Evolutionary conservation across 2,329 filamentous ascomycete genomes (phyloP).

Genomic region (Beauveria brongniartii): DNA sequence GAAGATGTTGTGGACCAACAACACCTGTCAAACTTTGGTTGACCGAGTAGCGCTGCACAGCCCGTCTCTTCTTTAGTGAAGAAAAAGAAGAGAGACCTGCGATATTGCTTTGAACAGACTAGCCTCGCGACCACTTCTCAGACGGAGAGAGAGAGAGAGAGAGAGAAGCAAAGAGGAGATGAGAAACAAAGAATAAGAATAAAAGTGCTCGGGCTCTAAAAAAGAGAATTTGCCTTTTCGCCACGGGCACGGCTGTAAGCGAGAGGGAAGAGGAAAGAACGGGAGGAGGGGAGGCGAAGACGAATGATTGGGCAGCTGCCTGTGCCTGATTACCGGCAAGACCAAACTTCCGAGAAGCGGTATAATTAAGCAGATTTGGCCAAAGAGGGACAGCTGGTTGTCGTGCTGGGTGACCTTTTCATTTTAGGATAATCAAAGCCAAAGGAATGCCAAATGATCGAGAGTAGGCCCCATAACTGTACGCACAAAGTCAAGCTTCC

Average conservation of each 20-base stretch:
- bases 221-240: not conserved
- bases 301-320: not conserved
- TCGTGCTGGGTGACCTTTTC: not conserved
- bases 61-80: not conserved
- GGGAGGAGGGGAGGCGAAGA: not conserved
- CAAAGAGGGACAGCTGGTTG: not conserved
- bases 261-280: not conserved
- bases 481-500: not conserved
- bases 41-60: not conserved
- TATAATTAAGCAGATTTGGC: not conserved
- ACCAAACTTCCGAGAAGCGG: not conserved
- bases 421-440: not conserved
- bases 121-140: not conserved
- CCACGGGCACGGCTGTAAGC: not conserved
- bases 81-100: not conserved
- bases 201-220: not conserved
- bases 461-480: constrained; percentile 1
- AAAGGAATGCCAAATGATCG: constrained; percentile 3
- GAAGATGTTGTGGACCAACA: not conserved
- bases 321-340: not conserved
- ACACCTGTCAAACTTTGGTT: not conserved
- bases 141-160: no score
- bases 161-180: not conserved
- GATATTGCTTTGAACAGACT: not conserved
- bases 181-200: not conserved